A percentile compares a stretch with the other conserved stretches of the same genome.
phyloP scores from a whole-genome alignment of 371 early-diverging fungal species.

The Mucor mucedo region DNA sequence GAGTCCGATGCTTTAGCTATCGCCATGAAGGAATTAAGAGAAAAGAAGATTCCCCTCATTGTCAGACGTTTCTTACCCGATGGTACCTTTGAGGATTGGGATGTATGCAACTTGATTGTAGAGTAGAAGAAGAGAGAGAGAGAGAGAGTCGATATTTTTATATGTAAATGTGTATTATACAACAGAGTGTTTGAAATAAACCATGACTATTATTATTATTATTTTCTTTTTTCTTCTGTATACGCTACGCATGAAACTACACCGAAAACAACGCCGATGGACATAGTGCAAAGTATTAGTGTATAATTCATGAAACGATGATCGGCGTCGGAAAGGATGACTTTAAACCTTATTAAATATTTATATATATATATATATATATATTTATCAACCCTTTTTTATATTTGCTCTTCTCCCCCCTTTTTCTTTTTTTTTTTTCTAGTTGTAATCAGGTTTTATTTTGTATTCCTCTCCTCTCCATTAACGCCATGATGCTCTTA shows the following conservation, averaged over 20 bases:
- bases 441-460: no score
- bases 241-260: no score
- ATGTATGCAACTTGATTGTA: conserved; percentile 89
- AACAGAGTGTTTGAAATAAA: no score
- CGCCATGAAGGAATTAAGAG: conserved; percentile 97
- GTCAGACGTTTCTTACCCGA: conserved; percentile 97
- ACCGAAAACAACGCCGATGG: no score
- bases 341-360: not conserved
- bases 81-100: conserved; percentile 98
- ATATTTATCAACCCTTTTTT: not conserved
- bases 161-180: no score
- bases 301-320: not conserved
- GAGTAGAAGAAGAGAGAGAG: conserved; percentile 29
- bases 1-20: conserved; percentile 98
- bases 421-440: not conserved
- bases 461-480: not conserved
- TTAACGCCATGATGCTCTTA: not conserved
- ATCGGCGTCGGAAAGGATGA: conserved; percentile 1
- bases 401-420: not conserved
- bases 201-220: no score
- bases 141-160: not conserved
- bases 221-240: no score
- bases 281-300: no score
- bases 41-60: conserved; percentile 95
- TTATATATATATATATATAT: not conserved